Conservation (phyloP, 2,329 filamentous ascomycete genomes). For the Hymenoscyphus salicellus region DNA sequence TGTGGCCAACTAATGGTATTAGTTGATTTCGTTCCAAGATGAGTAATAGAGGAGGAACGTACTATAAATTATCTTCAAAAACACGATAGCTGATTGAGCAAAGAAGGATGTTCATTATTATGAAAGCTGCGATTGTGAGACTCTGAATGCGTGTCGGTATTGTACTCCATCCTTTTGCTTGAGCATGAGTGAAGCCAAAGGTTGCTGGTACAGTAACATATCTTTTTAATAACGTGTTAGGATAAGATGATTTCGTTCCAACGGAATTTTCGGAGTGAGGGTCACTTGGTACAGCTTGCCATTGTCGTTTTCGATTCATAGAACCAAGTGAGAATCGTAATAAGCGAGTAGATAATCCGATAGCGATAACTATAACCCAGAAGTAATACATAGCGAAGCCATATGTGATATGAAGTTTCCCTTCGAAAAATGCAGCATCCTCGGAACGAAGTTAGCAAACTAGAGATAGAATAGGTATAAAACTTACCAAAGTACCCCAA, state of each 20-base stretch:
- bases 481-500: not conserved
- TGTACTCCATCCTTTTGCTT: constrained; percentile 31
- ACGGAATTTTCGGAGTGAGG: not conserved
- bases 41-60: not conserved
- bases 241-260: not conserved
- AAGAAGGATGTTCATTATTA: constrained; percentile 39
- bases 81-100: constrained; percentile 8
- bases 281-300: not conserved
- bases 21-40: not conserved
- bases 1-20: constrained; percentile 37
- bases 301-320: not conserved
- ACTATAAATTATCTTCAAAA: constrained; percentile 10
- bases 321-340: constrained; percentile 13
- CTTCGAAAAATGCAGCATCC: constrained; percentile 39
- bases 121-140: constrained; percentile 41
- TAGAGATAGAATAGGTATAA: not conserved
- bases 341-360: constrained; percentile 39
- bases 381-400: constrained; percentile 42
- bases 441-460: constrained; percentile 23
- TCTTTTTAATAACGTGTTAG: constrained; percentile 35
- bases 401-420: constrained; percentile 38
- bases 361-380: constrained; percentile 41
- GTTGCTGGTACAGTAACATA: constrained; percentile 42
- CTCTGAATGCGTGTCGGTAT: constrained; percentile 45
- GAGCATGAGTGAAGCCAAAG: constrained; percentile 43